phyloP scores from a whole-genome alignment of 73 alveolate genomes.

The Tetrahymena malaccensis region DNA sequence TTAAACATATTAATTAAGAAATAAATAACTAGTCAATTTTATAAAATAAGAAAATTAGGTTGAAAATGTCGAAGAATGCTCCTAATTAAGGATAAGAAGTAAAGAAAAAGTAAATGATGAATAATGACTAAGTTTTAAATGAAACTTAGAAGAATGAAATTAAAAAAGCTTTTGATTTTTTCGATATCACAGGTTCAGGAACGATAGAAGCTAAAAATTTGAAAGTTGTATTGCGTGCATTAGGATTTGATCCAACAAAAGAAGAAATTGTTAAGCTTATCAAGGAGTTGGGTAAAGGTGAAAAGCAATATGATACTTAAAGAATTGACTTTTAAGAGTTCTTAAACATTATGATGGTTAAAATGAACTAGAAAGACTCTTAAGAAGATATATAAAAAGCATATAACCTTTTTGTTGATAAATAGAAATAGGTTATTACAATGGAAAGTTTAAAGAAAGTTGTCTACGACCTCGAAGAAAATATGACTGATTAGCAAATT shows the following conservation, averaged over 20 bases:
- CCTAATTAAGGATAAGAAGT: neutral
- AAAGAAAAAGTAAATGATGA: conserved; percentile 4
- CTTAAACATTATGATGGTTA: conserved; percentile 91
- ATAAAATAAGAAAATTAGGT: neutral
- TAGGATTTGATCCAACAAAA: conserved; percentile 97
- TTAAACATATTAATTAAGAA: neutral
- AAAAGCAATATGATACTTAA: conserved; percentile 78
- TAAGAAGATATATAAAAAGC: conserved; percentile 80
- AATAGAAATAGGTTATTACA: conserved; percentile 70
- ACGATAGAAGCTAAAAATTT: conserved; percentile 92
- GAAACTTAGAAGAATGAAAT: conserved; percentile 91
- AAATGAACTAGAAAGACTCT: conserved; percentile 90
- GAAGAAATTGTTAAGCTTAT: conserved; percentile 88
- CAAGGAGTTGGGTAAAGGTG: conserved; percentile 72
- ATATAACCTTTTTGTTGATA: conserved; percentile 79
- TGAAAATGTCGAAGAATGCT: neutral
- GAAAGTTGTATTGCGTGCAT: conserved; percentile 90
- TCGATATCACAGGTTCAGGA: conserved; percentile 96
- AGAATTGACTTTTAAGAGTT: conserved; percentile 93
- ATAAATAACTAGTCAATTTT: neutral
- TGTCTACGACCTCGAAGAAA: conserved; percentile 85
- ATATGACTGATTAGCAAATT: conserved; percentile 75
- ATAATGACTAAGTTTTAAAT: conserved; percentile 59
- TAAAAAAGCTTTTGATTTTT: conserved; percentile 94
- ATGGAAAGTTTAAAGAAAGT: conserved; percentile 75